Conservation (phyloP, 192 early-diverging fungal species). For the Coemansia sp. region DNA sequence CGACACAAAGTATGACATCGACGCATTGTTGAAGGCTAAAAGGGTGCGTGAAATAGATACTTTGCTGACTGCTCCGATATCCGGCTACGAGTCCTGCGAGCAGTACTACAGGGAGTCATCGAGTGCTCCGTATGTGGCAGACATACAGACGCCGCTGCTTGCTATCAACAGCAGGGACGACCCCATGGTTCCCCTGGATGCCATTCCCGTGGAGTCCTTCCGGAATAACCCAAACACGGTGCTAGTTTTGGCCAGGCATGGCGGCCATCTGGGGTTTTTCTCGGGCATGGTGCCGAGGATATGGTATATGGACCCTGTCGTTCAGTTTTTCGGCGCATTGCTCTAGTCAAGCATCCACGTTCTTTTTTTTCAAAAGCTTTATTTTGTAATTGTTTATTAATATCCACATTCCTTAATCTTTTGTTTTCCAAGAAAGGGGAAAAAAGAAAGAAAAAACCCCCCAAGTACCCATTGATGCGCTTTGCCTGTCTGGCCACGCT, state of each 20-base stretch:
- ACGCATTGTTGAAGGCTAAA: conserved; percentile 3
- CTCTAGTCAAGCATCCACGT: not conserved
- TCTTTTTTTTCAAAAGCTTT: not conserved
- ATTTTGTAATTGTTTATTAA: too few relatives aligned
- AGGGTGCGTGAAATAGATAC: conserved; percentile 3
- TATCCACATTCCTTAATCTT: not conserved
- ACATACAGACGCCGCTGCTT: conserved; percentile 3
- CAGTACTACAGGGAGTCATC: conserved; percentile 11
- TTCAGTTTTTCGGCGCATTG: conserved; percentile 6
- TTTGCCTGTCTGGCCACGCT: not conserved
- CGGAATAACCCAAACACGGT: conserved; percentile 10
- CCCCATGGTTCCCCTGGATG: conserved; percentile 13
- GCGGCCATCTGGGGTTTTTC: conserved; percentile 21
- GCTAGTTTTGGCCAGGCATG: conserved; percentile 4
- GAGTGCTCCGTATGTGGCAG: not conserved
- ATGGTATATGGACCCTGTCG: conserved; percentile 15
- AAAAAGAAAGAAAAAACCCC: too few relatives aligned
- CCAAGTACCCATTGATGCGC: not conserved
- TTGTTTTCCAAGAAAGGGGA: not conserved
- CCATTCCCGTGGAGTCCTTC: conserved; percentile 10
- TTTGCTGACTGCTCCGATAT: conserved; percentile 3
- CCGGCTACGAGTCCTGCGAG: conserved; percentile 5
- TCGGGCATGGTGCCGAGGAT: conserved; percentile 11
- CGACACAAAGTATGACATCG: conserved; percentile 1
- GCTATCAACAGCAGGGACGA: conserved; percentile 22